Base-by-base conservation (phyloP, 2,329 filamentous ascomycete genomes). In the Akanthomyces muscarius region DNA sequence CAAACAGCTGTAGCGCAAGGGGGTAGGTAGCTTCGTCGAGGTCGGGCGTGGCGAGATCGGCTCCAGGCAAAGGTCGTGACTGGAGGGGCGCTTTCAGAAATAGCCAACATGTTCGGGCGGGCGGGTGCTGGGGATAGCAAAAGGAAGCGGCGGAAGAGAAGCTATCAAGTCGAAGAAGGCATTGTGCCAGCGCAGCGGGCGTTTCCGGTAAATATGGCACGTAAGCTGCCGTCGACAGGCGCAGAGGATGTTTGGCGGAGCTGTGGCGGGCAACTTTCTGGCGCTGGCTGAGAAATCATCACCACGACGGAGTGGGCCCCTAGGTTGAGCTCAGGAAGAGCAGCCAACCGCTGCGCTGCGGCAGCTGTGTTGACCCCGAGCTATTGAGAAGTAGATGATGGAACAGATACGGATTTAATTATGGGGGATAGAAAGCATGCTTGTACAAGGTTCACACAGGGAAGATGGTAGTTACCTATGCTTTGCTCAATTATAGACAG, bases 91-190 rank as follows among this genome's bases (percentile, higher is more conserved):
- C 67, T 71, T 66, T 69, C 68, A 67, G 70, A 70, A 72, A 73
- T 72, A 71, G 73, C 71, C 72, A 77, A 77, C 76, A 78, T 78
- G 76, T 75, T 78, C 75, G 70, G 47, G 56, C 58, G 53, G 54
- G 65, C 52, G 41, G 33, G 41, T 42, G 28, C 14, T 28, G 28
- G 33, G 5, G 30, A 14, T 7, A 5, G 28, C 21, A 3, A 21
- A 21, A 42, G 16, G 11, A 42, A 28, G 56, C 56, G 41, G 45
- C 23, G 28, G 56, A 21, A 23, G 16, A 50, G 18, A 10, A 14
- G 42, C 2, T 6, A 18, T 61, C 47, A 61, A n/a, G 48, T 61
- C 18, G 48, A 61, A 33, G 48, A 14, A 21, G 36, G n/a, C 57
- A 61, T 53, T 44, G 48, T 52, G 38, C 38, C 47, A 48, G 48